phyloP scores from a whole-genome alignment of 192 early-diverging fungal genomes.

The Lobosporangium transversale region DNA sequence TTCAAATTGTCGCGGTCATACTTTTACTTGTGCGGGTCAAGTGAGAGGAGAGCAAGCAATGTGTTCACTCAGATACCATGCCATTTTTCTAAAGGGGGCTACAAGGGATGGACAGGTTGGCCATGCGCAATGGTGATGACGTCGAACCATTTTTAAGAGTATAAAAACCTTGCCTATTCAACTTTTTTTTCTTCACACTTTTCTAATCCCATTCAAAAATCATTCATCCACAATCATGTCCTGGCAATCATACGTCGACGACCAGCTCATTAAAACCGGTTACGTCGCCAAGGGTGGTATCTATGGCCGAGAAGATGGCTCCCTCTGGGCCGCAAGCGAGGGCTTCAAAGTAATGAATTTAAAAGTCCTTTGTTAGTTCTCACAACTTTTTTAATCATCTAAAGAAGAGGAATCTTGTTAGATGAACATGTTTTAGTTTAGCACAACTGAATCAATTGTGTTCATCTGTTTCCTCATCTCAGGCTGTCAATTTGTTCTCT shows the following conservation, averaged over 20 bases:
- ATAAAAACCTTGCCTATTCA: not conserved
- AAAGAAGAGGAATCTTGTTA: too few relatives aligned
- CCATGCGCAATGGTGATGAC: constrained; percentile 17
- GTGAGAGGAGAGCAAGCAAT: too few relatives aligned
- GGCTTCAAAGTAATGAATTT: constrained; percentile 71
- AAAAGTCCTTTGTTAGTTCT: not conserved
- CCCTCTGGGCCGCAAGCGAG: constrained; percentile 81
- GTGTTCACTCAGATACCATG: too few relatives aligned
- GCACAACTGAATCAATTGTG: too few relatives aligned
- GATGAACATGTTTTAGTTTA: too few relatives aligned
- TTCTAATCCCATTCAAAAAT: constrained; percentile 13
- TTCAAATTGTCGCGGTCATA: too few relatives aligned
- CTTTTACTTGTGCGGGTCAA: too few relatives aligned
- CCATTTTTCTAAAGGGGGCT: too few relatives aligned
- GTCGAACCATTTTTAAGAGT: constrained; percentile 4
- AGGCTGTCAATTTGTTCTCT: not conserved
- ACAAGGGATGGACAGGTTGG: too few relatives aligned
- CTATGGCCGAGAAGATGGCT: constrained; percentile 83
- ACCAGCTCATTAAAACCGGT: constrained; percentile 77
- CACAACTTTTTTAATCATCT: too few relatives aligned
- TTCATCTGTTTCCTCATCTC: not conserved
- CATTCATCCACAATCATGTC: constrained; percentile 63
- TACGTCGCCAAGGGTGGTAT: constrained; percentile 83
- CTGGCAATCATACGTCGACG: constrained; percentile 88
- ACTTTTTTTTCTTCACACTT: constrained; percentile 29